These are phyloP conservation scores for Coriaria nepalensis DNA, from an alignment of 306 rosid genomes.

Conservation along the genomic window DNA sequence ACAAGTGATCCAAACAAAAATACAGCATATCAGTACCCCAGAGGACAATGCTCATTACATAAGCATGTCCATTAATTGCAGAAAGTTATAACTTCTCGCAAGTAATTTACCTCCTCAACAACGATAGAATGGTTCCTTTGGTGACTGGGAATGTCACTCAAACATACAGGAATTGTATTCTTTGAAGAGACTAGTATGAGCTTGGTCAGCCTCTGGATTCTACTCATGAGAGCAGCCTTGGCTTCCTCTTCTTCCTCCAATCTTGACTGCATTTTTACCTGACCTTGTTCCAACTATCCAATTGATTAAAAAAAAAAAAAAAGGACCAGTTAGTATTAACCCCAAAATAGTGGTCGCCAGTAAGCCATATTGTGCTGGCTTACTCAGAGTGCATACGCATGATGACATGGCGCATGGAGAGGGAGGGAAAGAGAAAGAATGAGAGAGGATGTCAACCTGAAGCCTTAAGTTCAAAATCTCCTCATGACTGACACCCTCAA, in stretches of 20 bases:
- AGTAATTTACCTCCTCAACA: slow-evolving; percentile 74
- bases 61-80: too few species aligned
- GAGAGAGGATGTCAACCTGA: slow-evolving; percentile 40
- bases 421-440: too few species aligned
- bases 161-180: slow-evolving; percentile 75
- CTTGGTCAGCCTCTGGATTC: slow-evolving; percentile 96
- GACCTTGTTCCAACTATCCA: slow-evolving; percentile 92
- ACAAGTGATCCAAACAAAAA: too few species aligned
- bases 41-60: too few species aligned
- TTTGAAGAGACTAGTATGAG: slow-evolving; percentile 96
- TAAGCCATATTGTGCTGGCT: too few species aligned
- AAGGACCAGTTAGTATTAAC: too few species aligned
- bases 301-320: background rate
- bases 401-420: too few species aligned
- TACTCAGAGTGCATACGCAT: too few species aligned
- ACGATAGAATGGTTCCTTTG: slow-evolving; percentile 61
- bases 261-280: slow-evolving; percentile 95
- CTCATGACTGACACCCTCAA: slow-evolving; percentile 79
- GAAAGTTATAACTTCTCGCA: background rate
- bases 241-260: slow-evolving; percentile 99
- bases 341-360: too few species aligned
- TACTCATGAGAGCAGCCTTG: slow-evolving; percentile 97
- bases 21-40: too few species aligned
- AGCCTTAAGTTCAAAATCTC: slow-evolving; percentile 79
- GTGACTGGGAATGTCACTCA: slow-evolving; percentile 66